Evolutionary conservation across 2,329 filamentous ascomycete genomes (phyloP).

Genomic region (Botrytis deweyae): DNA sequence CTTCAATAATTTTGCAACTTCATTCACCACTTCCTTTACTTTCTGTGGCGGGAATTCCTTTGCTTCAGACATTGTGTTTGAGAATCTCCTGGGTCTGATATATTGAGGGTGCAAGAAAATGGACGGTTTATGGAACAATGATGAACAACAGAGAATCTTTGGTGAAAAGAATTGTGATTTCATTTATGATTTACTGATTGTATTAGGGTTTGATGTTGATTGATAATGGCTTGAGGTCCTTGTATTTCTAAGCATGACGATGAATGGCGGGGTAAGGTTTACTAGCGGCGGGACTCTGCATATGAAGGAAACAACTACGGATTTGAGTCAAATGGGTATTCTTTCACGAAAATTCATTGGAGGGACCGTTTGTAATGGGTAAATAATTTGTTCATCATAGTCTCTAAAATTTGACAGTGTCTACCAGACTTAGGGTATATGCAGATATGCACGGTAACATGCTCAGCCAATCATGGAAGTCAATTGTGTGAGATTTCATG

Average conservation of each 20-base stretch:
- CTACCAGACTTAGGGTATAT: neutral
- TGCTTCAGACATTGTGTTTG: conserved; percentile 2
- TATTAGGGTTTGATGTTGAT: neutral
- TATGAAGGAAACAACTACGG: neutral
- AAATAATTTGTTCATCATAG: neutral
- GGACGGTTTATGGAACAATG: neutral
- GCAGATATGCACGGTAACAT: neutral
- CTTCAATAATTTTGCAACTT: conserved; percentile 54
- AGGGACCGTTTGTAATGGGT: neutral
- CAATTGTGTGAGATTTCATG: conserved; percentile 8
- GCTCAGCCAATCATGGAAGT: conserved; percentile 3
- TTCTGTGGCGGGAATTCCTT: conserved; percentile 35
- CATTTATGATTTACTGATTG: conserved; percentile 5
- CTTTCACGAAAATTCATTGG: conserved; percentile 10
- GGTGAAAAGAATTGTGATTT: neutral
- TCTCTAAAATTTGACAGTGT: neutral
- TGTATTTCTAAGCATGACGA: conserved; percentile 21
- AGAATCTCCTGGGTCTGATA: neutral
- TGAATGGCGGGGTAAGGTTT: conserved; percentile 14
- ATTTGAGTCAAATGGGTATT: neutral
- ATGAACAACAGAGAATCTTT: neutral
- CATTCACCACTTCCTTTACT: conserved; percentile 38
- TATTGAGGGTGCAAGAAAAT: neutral
- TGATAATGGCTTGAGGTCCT: neutral
- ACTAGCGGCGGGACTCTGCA: conserved; percentile 14